phyloP scores from a whole-genome alignment of 1,284 basidiomycete species.

The Ustilago shanxiensis region DNA sequence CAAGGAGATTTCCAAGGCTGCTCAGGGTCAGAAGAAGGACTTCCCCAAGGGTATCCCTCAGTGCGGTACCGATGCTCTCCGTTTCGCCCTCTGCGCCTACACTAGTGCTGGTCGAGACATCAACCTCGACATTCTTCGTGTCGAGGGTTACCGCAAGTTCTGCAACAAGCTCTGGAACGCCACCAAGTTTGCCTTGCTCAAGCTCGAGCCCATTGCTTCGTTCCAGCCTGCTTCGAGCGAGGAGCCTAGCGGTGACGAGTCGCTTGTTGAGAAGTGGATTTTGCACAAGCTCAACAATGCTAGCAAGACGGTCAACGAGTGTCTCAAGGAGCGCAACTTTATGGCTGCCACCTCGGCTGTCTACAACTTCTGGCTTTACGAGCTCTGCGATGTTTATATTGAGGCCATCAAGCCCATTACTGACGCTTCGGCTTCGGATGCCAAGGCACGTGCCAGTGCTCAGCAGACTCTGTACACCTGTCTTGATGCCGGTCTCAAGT shows the following conservation, averaged over 20 bases:
- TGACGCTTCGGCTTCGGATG: constrained; percentile 75
- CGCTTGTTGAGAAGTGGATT: constrained; percentile 94
- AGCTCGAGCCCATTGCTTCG: constrained; percentile 63
- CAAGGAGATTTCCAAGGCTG: constrained; percentile 91
- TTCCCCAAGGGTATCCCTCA: constrained; percentile 99
- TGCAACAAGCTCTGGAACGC: constrained; percentile 99
- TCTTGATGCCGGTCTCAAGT: constrained; percentile 86
- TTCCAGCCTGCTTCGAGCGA: constrained; percentile 58
- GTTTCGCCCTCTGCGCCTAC: constrained; percentile 95
- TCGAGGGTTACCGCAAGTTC: constrained; percentile 98
- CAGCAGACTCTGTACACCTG: constrained; percentile 97
- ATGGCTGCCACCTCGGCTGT: constrained; percentile 87
- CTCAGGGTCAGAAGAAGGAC: constrained; percentile 96
- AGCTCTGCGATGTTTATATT: constrained; percentile 98
- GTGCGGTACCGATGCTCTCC: constrained; percentile 95
- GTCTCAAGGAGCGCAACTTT: constrained; percentile 87
- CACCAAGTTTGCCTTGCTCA: constrained; percentile 85
- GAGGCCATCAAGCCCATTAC: constrained; percentile 91
- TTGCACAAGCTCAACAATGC: constrained; percentile 92
- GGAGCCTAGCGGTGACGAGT: constrained; percentile 88
- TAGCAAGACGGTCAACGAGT: constrained; percentile 80
- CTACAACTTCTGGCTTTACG: constrained; percentile 98
- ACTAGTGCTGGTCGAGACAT: constrained; percentile 76
- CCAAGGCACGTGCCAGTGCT: constrained; percentile 82
- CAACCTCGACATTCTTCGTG: constrained; percentile 86